Evolutionary conservation across 495 filamentous ascomycete species (phyloP).

Genomic region (Aspergillus leporis): DNA sequence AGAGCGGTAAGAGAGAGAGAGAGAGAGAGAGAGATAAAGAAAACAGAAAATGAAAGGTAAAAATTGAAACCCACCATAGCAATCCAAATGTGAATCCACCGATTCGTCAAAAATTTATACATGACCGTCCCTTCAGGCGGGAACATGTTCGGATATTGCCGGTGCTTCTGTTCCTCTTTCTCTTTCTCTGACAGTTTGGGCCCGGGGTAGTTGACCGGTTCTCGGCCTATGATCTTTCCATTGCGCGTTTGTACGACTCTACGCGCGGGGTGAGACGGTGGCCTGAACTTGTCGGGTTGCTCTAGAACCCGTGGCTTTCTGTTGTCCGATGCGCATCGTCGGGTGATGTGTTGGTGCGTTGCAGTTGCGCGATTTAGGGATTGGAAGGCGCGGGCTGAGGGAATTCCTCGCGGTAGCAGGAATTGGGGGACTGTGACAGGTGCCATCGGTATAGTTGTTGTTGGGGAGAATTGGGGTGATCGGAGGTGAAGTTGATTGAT

Average conservation of each 20-base stretch:
- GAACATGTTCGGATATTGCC: slow-evolving; percentile 80
- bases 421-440: slow-evolving; percentile 38
- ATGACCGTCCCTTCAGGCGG: slow-evolving; percentile 72
- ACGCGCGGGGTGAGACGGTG: slow-evolving; percentile 76
- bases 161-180: slow-evolving; percentile 57
- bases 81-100: slow-evolving; percentile 74
- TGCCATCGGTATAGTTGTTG: slow-evolving; percentile 15
- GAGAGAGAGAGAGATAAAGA: too few relatives aligned
- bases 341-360: slow-evolving; percentile 19
- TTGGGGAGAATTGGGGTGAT: background rate
- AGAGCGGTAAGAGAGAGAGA: too few relatives aligned
- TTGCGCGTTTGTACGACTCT: slow-evolving; percentile 42
- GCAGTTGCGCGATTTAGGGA: slow-evolving; percentile 16
- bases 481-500: background rate
- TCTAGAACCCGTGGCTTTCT: slow-evolving; percentile 63
- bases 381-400: slow-evolving; percentile 31
- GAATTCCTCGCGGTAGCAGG: slow-evolving; percentile 44
- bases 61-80: slow-evolving; percentile 66
- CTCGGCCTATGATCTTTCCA: slow-evolving; percentile 27
- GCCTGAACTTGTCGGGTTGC: slow-evolving; percentile 80
- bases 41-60: too few relatives aligned
- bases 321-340: slow-evolving; percentile 27
- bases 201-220: slow-evolving; percentile 66
- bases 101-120: slow-evolving; percentile 72
- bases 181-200: slow-evolving; percentile 60